A percentile compares a stretch with the other conserved stretches of the same genome.
These are phyloP conservation scores for Trichomonascaceae sp. DNA, from an alignment of 1,139 yeast species.

Conservation along the genomic window DNA sequence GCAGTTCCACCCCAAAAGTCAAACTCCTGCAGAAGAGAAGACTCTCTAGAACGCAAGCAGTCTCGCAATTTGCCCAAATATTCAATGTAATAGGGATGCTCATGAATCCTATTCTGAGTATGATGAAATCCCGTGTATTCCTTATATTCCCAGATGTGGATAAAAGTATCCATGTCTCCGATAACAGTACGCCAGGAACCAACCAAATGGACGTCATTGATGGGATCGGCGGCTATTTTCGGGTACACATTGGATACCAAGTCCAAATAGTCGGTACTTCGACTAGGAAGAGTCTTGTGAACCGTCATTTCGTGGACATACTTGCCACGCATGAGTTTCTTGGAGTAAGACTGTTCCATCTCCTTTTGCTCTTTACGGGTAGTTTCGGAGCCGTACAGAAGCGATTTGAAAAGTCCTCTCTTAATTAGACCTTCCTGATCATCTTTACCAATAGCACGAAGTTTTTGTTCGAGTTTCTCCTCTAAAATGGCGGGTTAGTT, in stretches of 20 bases:
- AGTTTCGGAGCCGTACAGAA: slow-evolving; percentile 35
- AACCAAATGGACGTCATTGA: slow-evolving; percentile 34
- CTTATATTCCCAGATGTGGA: slow-evolving; percentile 41
- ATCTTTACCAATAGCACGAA: slow-evolving; percentile 8
- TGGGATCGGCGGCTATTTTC: slow-evolving; percentile 29
- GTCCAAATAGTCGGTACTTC: slow-evolving; percentile 34
- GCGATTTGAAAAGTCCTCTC: slow-evolving; percentile 31
- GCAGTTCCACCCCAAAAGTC: slow-evolving; percentile 43
- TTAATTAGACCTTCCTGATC: slow-evolving; percentile 15
- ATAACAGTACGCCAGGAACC: slow-evolving; percentile 40
- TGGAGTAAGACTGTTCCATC: slow-evolving; percentile 34
- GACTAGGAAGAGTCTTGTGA: slow-evolving; percentile 35
- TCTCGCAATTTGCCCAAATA: slow-evolving; percentile 31
- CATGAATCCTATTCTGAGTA: slow-evolving; percentile 33
- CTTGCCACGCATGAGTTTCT: slow-evolving; percentile 36
- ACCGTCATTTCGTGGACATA: slow-evolving; percentile 38
- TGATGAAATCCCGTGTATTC: slow-evolving; percentile 39
- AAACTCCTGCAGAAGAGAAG: slow-evolving; percentile 38
- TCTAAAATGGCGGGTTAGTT: neutral
- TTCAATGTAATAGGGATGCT: slow-evolving; percentile 27
- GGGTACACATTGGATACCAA: slow-evolving; percentile 33
- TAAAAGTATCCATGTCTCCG: slow-evolving; percentile 34
- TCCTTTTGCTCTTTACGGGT: slow-evolving; percentile 33
- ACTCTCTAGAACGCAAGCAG: slow-evolving; percentile 32
- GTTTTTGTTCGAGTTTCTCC: slow-evolving; percentile 1